Percentiles rank a stretch among this genome's conserved stretches.
Evolutionary conservation across 1,139 yeast species (phyloP).

Genomic region (Blastobotrys serpentis): DNA sequence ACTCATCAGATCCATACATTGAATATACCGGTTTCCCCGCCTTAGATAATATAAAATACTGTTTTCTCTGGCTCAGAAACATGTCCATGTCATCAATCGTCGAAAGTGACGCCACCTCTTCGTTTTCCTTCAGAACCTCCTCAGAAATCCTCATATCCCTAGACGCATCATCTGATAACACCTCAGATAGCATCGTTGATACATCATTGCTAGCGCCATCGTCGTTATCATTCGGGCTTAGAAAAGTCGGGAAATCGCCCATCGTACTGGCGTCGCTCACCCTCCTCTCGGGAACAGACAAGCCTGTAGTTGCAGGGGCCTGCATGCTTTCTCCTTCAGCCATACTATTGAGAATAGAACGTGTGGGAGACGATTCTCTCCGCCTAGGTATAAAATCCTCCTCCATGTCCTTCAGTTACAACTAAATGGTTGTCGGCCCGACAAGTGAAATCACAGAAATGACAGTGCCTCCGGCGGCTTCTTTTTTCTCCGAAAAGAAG

Average conservation of each 20-base stretch:
- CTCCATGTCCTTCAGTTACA: not conserved
- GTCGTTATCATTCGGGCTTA: not conserved
- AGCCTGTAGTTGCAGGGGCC: slow-evolving; percentile 29
- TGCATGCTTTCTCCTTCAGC: slow-evolving; percentile 17
- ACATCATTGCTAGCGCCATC: slow-evolving; percentile 14
- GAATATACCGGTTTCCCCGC: slow-evolving; percentile 95
- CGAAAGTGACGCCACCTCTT: not conserved
- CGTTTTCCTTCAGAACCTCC: slow-evolving; percentile 2
- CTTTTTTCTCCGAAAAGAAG: too few species aligned
- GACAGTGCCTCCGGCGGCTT: not conserved
- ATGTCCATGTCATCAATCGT: slow-evolving; percentile 26
- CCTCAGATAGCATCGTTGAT: slow-evolving; percentile 30
- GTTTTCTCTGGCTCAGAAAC: slow-evolving; percentile 55
- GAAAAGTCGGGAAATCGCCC: not conserved
- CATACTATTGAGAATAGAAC: not conserved
- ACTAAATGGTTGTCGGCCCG: not conserved
- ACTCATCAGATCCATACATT: slow-evolving; percentile 70
- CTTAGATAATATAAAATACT: slow-evolving; percentile 76
- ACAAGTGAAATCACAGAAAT: not conserved
- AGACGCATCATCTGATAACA: slow-evolving; percentile 21
- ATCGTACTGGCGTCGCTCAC: not conserved
- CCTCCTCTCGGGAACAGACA: slow-evolving; percentile 20
- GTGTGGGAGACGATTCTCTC: not conserved
- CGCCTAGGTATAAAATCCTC: not conserved
- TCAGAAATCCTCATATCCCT: not conserved